Evolutionary conservation across 106 monocot species (phyloP).

Genomic region (Platanthera guangdongensis): DNA sequence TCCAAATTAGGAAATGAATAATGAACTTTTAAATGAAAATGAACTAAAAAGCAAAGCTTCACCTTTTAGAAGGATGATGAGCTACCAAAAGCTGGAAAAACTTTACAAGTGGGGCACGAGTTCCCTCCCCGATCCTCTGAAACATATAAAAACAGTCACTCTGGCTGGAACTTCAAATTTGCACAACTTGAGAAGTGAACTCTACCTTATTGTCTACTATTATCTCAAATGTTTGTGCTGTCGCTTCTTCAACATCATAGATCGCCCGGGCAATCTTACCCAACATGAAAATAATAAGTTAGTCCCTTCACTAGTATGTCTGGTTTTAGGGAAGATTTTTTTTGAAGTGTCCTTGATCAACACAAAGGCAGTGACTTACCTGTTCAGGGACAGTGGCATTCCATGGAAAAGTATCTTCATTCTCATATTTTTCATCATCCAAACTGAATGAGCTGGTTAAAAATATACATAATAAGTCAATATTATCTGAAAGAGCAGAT

Average conservation of each 20-base stretch:
- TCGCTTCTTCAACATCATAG: constrained; percentile 96
- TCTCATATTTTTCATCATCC: constrained; percentile 81
- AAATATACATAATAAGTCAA: not conserved
- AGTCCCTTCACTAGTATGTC: not conserved
- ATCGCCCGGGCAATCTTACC: constrained; percentile 78
- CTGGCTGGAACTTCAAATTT: not conserved
- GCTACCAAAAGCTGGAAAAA: constrained; percentile 86
- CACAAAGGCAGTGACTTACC: constrained; percentile 23
- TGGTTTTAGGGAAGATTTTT: not conserved
- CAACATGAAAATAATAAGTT: not conserved
- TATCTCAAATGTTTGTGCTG: constrained; percentile 62
- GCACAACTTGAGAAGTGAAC: constrained; percentile 3
- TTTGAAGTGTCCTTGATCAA: not conserved
- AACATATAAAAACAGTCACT: constrained; percentile 10
- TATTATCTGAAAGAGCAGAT: not conserved
- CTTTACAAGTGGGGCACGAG: constrained; percentile 64
- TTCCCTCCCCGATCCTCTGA: constrained; percentile 80
- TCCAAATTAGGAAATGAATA: not conserved
- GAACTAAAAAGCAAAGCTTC: not conserved
- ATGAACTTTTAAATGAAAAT: not conserved
- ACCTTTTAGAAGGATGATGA: constrained; percentile 98
- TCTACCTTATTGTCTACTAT: constrained; percentile 78
- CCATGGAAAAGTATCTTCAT: constrained; percentile 61
- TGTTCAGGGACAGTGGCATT: constrained; percentile 72
- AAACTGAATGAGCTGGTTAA: constrained; percentile 79